Evolutionary conservation across 2,329 filamentous ascomycete genomes (phyloP), one percentile per base, ranked within the genome.

Genomic region (Pochonia chlamydosporia): DNA sequence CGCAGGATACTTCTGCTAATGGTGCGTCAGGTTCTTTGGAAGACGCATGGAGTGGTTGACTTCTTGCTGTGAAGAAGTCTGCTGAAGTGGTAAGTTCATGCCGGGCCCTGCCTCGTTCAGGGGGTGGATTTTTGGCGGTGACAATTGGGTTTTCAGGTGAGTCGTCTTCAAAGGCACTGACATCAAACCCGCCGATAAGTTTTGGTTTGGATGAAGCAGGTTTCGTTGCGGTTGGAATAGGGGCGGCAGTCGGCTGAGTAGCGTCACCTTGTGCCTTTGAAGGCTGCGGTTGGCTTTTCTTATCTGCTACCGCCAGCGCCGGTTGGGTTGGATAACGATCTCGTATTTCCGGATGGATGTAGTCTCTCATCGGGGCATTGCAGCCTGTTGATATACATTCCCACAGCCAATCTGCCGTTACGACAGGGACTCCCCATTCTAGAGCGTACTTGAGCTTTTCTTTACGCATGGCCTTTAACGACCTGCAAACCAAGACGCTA

Each of bases 391-490:
- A 72, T 43, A 96, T 82, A 54, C 87, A 93, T 44, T 84, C 78
- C 84, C 87, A 93, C 3, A 99, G 72, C 93, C 93, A 99, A 20
- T 85, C 79, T 16, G 81, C 79, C 7, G 78, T 78, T 10, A 97
- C 87, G n/a, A 92, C 81, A 2, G 90, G 88, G 10, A 97, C 85
- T 4, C 77, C 76, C 74, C 87, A 88, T 56, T 84, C 76, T 8
- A 81, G 63, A 1, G 90, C 90, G 59, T 89, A 84, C 39, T 85
- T 81, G 16, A 93, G 71, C 66, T 99, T 99, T 54, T 93, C 85
- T 48, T 73, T 77, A 62, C 78, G 69, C 67, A 89, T 74, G 1
- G 72, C 70, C 35, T 65, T 63, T 11, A 79, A 57, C 3, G 72
- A 75, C 48, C 82, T 81, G 60, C 85, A 89, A n/a, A 99, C 67